Evolutionary conservation across 2,329 filamentous ascomycete species (phyloP).

Genomic region (Arthroderma sp.): DNA sequence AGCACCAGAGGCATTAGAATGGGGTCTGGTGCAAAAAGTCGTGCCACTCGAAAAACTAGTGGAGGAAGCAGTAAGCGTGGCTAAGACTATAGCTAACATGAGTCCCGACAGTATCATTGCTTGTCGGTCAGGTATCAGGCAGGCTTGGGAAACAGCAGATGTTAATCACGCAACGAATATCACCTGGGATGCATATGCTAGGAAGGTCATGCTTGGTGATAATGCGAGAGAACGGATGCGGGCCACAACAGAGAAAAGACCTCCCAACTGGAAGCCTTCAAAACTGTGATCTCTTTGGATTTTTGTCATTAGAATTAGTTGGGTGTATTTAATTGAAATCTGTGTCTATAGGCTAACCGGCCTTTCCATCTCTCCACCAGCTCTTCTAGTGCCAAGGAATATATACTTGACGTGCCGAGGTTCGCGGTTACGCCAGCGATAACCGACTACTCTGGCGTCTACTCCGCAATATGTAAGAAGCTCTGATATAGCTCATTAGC

Average conservation of each 20-base stretch:
- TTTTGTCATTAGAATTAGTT: too few relatives aligned
- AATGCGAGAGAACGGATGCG: slow-evolving; percentile 75
- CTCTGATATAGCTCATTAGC: too few relatives aligned
- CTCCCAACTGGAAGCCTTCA: slow-evolving; percentile 65
- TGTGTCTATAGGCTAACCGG: too few relatives aligned
- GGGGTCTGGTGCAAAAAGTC: slow-evolving; percentile 56
- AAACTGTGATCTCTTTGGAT: slow-evolving; percentile 36
- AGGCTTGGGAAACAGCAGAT: slow-evolving; percentile 55
- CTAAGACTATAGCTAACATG: slow-evolving; percentile 45
- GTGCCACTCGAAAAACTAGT: slow-evolving; percentile 52
- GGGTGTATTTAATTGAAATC: too few relatives aligned
- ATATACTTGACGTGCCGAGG: too few relatives aligned
- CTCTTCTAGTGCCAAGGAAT: too few relatives aligned
- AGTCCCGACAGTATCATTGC: slow-evolving; percentile 64
- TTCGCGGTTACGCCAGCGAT: too few relatives aligned
- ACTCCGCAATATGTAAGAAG: too few relatives aligned
- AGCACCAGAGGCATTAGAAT: slow-evolving; percentile 46
- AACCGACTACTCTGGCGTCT: too few relatives aligned
- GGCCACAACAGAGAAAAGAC: slow-evolving; percentile 78
- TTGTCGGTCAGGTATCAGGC: slow-evolving; percentile 51
- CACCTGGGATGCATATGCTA: slow-evolving; percentile 79
- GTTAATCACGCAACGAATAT: slow-evolving; percentile 57
- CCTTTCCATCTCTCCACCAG: too few relatives aligned
- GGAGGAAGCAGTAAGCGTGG: slow-evolving; percentile 54
- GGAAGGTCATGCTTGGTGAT: slow-evolving; percentile 64